These are phyloP conservation scores for Macrolepiota albuminosa DNA, from an alignment of 768 basidiomycete genomes.

Conservation along the genomic window DNA sequence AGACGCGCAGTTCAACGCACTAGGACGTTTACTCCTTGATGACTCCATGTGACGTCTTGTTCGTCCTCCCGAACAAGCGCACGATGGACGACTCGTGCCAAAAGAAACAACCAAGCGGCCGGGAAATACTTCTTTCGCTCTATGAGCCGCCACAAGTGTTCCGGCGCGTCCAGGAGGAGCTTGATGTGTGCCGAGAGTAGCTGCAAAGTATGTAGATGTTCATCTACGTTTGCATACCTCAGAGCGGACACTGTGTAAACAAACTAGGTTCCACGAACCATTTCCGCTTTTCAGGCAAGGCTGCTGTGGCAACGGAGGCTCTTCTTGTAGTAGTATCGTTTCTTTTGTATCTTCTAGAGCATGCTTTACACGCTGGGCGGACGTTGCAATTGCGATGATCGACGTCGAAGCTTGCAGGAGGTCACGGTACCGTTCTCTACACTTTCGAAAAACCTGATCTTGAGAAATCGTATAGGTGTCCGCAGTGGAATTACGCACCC, in stretches of 20 bases:
- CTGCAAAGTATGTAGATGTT: conserved; percentile 64
- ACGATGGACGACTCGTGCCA: conserved; percentile 81
- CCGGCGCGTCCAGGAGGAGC: conserved; percentile 86
- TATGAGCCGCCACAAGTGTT: conserved; percentile 85
- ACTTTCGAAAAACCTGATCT: conserved; percentile 46
- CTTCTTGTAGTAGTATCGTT: conserved; percentile 44
- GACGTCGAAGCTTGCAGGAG: conserved; percentile 82
- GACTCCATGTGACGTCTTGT: conserved; percentile 56
- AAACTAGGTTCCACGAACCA: conserved; percentile 28
- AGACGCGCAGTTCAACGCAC: conserved; percentile 31
- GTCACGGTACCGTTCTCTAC: conserved; percentile 87
- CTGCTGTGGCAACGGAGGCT: conserved; percentile 38
- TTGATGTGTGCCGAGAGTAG: conserved; percentile 85
- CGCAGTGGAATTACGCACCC: conserved; percentile 58
- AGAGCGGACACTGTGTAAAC: conserved; percentile 1
- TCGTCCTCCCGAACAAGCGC: conserved; percentile 61
- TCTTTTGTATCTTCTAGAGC: conserved; percentile 60
- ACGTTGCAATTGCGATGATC: conserved; percentile 70
- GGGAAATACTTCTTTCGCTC: conserved; percentile 75
- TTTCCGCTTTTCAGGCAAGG: conserved; percentile 31
- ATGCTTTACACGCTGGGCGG: conserved; percentile 59
- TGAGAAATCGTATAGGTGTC: conserved; percentile 9
- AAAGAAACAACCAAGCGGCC: conserved; percentile 84
- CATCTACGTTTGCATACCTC: conserved; percentile 36
- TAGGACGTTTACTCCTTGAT: conserved; percentile 56